Evolutionary conservation across 2,329 filamentous ascomycete species (phyloP).

Genomic region (Xylaria sp.): DNA sequence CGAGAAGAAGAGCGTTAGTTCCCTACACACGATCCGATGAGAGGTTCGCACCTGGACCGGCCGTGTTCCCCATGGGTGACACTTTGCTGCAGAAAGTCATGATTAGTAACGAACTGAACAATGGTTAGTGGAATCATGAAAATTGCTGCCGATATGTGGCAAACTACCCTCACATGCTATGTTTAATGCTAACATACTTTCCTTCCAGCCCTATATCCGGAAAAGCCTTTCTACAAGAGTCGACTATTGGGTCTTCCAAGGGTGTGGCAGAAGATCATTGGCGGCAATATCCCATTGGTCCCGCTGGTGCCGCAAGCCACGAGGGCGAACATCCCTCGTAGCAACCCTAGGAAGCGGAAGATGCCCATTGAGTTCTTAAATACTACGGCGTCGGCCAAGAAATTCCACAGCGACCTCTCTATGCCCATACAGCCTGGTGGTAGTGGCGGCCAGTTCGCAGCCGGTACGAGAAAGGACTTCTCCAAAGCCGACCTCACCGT

Average conservation of each 20-base stretch:
- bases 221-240: constrained; percentile 16
- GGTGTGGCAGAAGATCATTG: constrained; percentile 14
- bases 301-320: constrained; percentile 34
- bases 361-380: constrained; percentile 37
- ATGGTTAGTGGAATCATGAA: constrained; percentile 31
- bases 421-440: constrained; percentile 16
- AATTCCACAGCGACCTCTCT: constrained; percentile 19
- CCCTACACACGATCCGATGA: constrained; percentile 31
- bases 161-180: background rate
- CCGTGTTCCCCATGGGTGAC: constrained; percentile 46
- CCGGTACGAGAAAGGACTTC: constrained; percentile 5
- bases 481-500: no score
- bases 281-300: constrained; percentile 14
- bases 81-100: constrained; percentile 43
- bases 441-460: constrained; percentile 27
- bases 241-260: constrained; percentile 13
- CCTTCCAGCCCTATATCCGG: constrained; percentile 32
- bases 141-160: background rate
- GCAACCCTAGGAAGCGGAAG: constrained; percentile 40
- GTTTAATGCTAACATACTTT: constrained; percentile 22
- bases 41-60: constrained; percentile 40
- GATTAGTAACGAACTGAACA: constrained; percentile 35
- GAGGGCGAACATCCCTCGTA: constrained; percentile 32
- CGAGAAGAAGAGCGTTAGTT: background rate
- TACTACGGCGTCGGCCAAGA: constrained; percentile 10